Evolutionary conservation across 2,329 filamentous ascomycete species (phyloP).

Genomic region (Stemphylium lycopersici): DNA sequence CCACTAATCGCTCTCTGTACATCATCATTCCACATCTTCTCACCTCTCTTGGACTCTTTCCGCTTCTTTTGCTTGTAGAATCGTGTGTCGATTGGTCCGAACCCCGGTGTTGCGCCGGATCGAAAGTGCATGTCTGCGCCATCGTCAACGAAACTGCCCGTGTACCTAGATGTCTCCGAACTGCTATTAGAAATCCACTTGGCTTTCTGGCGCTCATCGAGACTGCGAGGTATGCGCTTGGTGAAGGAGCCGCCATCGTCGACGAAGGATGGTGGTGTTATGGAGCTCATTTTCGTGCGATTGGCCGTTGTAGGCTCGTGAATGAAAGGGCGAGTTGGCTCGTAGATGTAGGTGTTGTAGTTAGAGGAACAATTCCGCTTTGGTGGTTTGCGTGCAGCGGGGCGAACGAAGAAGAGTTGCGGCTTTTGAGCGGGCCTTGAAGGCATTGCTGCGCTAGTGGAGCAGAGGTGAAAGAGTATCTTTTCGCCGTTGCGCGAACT

Average conservation of each 20-base stretch:
- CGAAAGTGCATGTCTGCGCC: constrained; percentile 27
- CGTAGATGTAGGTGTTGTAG: constrained; percentile 1
- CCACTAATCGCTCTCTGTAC: constrained; percentile 31
- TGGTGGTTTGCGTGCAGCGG: constrained; percentile 2
- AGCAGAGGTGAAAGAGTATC: constrained; percentile 8
- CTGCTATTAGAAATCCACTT: constrained; percentile 16
- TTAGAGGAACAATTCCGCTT: not conserved
- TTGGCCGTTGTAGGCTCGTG: not conserved
- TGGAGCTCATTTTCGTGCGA: constrained; percentile 18
- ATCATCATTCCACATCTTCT: constrained; percentile 23
- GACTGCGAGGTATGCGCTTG: constrained; percentile 20
- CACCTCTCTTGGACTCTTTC: not conserved
- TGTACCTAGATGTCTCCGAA: constrained; percentile 23
- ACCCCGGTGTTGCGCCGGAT: constrained; percentile 7
- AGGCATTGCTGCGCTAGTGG: constrained; percentile 1
- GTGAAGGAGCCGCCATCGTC: constrained; percentile 33
- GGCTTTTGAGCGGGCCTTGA: not conserved
- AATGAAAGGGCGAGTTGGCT: not conserved
- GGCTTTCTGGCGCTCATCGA: constrained; percentile 9
- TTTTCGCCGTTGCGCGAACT: not conserved
- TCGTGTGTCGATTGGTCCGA: constrained; percentile 18
- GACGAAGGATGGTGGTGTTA: constrained; percentile 25
- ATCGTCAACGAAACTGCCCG: constrained; percentile 39
- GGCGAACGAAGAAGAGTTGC: constrained; percentile 7
- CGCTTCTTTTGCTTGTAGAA: constrained; percentile 25